Percentiles rank a stretch among this genome's conserved stretches.
These are phyloP conservation scores for Candida alai DNA, from an alignment of 805 yeast species.

Conservation along the genomic window DNA sequence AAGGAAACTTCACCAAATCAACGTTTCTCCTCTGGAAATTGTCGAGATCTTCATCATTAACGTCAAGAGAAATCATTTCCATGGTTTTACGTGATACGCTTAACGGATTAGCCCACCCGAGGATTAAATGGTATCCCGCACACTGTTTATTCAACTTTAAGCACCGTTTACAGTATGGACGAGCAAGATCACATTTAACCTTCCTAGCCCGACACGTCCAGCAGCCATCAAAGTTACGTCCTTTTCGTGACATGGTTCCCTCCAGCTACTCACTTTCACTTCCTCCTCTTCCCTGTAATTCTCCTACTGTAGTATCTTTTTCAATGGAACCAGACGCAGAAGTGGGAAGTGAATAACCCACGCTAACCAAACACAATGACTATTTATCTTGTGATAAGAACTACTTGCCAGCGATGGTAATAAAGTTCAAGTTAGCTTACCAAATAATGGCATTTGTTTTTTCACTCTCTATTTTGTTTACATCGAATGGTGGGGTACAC, in stretches of 20 bases:
- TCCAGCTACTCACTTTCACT: too few species aligned
- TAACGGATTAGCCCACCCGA: conserved; percentile 44
- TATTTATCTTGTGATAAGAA: too few species aligned
- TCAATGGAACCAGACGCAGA: too few species aligned
- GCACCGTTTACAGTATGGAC: conserved; percentile 47
- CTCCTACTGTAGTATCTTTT: too few species aligned
- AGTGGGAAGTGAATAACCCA: too few species aligned
- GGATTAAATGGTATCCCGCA: conserved; percentile 46
- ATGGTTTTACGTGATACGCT: conserved; percentile 21
- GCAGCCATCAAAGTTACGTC: conserved; percentile 48
- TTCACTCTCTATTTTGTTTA: too few species aligned
- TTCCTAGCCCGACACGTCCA: conserved; percentile 53
- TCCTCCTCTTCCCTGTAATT: too few species aligned
- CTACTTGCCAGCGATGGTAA: too few species aligned
- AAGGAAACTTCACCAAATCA: conserved; percentile 41
- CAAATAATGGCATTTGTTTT: too few species aligned
- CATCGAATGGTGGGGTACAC: too few species aligned
- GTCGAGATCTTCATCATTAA: conserved; percentile 18
- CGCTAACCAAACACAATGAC: too few species aligned
- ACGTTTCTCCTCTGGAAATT: conserved; percentile 43
- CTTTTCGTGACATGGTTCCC: conserved; percentile 24
- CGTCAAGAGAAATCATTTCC: conserved; percentile 14
- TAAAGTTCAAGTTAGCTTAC: too few species aligned
- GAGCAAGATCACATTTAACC: conserved; percentile 48
- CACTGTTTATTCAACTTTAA: conserved; percentile 41